phyloP scores from a whole-genome alignment of 1,284 basidiomycete species.

The Puccinia novopanici region DNA sequence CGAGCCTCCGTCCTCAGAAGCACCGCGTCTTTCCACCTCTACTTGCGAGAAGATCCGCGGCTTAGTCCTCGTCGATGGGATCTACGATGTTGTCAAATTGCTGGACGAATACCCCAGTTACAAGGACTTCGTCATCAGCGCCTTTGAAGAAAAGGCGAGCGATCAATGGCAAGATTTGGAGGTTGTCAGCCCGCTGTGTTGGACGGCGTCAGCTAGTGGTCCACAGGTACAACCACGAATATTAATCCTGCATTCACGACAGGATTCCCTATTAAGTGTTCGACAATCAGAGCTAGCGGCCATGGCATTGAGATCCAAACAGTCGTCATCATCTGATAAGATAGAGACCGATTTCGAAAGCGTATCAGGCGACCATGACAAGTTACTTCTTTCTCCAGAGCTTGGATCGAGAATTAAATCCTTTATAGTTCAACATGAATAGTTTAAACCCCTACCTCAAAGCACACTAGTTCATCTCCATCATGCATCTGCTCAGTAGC shows the following conservation, averaged over 20 bases:
- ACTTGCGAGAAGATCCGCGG: conserved; percentile 11
- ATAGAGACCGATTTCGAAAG: conserved; percentile 27
- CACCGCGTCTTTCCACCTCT: background rate
- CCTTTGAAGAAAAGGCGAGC: background rate
- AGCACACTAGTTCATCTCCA: no score
- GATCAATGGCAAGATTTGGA: conserved; percentile 1
- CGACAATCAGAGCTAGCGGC: conserved; percentile 25
- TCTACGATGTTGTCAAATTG: conserved; percentile 31
- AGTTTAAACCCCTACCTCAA: no score
- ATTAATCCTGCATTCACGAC: conserved; percentile 38
- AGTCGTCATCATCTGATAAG: background rate
- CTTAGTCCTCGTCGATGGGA: conserved; percentile 44
- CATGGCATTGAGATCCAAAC: background rate
- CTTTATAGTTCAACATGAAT: background rate
- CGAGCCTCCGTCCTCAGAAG: background rate
- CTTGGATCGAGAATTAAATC: conserved; percentile 31
- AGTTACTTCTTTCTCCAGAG: conserved; percentile 28
- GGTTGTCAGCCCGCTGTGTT: conserved; percentile 19
- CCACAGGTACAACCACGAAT: background rate
- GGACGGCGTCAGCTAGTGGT: background rate
- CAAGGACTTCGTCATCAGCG: conserved; percentile 11
- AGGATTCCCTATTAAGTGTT: conserved; percentile 30
- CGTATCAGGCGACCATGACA: conserved; percentile 40
- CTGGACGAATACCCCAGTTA: conserved; percentile 44
- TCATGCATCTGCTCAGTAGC: no score